These are phyloP conservation scores for Myxozyma neglecta DNA, from an alignment of 805 yeast genomes.

Conservation along the genomic window DNA sequence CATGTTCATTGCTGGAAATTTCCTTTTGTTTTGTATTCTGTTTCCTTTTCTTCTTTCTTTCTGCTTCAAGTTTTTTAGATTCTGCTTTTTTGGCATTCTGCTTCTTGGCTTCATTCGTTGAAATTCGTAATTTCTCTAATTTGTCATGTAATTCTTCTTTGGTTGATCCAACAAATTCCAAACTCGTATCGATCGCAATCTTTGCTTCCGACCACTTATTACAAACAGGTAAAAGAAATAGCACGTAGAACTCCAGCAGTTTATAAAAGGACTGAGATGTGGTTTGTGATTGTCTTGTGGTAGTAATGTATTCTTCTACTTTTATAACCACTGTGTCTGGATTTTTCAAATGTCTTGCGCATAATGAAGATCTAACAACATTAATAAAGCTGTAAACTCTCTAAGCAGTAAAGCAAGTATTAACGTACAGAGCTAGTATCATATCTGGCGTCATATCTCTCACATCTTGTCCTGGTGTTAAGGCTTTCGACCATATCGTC, in stretches of 20 bases:
- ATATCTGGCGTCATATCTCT: not conserved
- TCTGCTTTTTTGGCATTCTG: not conserved
- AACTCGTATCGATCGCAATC: not conserved
- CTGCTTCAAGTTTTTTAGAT: not conserved
- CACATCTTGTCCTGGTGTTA: not conserved
- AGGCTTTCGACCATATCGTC: slow-evolving; percentile 12
- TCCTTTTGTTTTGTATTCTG: not conserved
- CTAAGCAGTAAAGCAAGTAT: not conserved
- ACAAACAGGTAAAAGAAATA: slow-evolving; percentile 16
- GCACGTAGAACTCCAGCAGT: slow-evolving; percentile 16
- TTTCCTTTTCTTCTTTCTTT: not conserved
- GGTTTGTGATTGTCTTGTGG: not conserved
- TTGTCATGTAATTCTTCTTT: not conserved
- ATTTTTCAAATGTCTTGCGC: slow-evolving; percentile 5
- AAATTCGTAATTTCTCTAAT: not conserved
- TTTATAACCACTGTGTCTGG: slow-evolving; percentile 2
- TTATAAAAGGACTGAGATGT: not conserved
- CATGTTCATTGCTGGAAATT: not conserved
- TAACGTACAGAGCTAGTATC: slow-evolving; percentile 8
- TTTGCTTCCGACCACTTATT: slow-evolving; percentile 16
- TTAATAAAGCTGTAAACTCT: not conserved
- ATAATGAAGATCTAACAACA: not conserved
- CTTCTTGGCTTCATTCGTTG: not conserved
- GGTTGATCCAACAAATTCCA: not conserved
- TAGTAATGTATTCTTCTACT: slow-evolving; percentile 2